Base-by-base conservation (phyloP, 2,329 filamentous ascomycete genomes). In the Phoma sp. region DNA sequence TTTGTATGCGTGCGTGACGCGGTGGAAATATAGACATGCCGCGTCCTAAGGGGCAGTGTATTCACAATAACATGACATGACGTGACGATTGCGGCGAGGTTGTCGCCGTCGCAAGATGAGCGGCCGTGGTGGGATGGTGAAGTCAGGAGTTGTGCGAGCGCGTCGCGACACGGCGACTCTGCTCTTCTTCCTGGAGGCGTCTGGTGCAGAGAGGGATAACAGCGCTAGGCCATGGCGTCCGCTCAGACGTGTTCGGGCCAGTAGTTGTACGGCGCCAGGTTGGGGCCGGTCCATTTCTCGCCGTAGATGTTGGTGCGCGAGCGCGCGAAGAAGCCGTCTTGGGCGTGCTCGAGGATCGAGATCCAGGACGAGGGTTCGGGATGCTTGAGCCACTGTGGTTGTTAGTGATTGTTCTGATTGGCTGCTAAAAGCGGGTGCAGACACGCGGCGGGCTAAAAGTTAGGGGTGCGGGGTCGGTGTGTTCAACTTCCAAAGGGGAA, bases 291-390 rank as follows among this genome's bases (percentile, higher is more conserved):
- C 82, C 82, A 85, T 50, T 76, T 77, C 69, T 85, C 82, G 45
- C 82, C 81, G 58, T 85, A 84, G 0, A 77, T 74, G 60, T 85
- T 85, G 33, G 74, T 76, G 37, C 81, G 75, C 7, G 72, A 65
- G n/a, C 80, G 77, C 0, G 75, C 73, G 59, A 85, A 82, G 71
- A 83, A 85, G 32, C 78, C 81, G 56, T 84, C 81, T 48, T 85
- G 82, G 1, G 82, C 81, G 29, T 78, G 76, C 59, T 83, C 78
- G 43, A 84, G 75, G 49, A 84, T 75, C 22, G 81, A 79, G 25
- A 85, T 75, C 82, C 82, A 85, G 0, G 80, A 83, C 5, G 80
- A 82, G 10, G 82, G 82, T 67, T 84, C 82, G 1, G 82, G 82
- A 53, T 82, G 79, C 63, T 83, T 84, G 39, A 77, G 64, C 82